phyloP scores from a whole-genome alignment of 352 stramenopile species.

The Globisporangium canariense region DNA sequence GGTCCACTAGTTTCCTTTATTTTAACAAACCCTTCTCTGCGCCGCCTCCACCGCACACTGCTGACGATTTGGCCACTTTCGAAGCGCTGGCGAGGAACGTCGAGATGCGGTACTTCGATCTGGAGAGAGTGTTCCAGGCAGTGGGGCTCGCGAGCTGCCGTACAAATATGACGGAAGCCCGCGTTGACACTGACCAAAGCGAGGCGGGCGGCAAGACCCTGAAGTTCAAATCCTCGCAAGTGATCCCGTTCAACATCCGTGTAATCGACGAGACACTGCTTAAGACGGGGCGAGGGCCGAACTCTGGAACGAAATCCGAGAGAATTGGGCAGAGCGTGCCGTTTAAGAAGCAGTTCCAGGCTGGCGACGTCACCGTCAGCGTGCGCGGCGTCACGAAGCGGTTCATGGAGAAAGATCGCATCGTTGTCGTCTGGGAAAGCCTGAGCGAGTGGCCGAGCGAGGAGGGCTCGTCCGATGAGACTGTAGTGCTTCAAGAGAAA shows the following conservation, averaged over 20 bases:
- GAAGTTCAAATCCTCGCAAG: conserved; percentile 9
- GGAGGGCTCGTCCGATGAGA: not conserved
- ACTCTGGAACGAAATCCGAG: not conserved
- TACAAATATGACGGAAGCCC: conserved; percentile 3
- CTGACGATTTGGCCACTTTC: not conserved
- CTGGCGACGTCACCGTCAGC: not conserved
- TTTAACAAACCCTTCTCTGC: not conserved
- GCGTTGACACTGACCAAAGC: not conserved
- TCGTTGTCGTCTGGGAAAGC: conserved; percentile 11
- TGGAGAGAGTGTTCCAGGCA: conserved; percentile 11
- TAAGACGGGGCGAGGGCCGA: not conserved
- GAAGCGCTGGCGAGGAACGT: conserved; percentile 2
- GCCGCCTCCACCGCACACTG: not conserved
- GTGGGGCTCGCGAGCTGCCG: not conserved
- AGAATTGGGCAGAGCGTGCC: not conserved
- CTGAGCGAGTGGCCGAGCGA: conserved; percentile 10
- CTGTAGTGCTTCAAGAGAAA: conserved; percentile 11
- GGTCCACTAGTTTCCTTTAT: too few relatives aligned
- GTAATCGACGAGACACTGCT: conserved; percentile 7
- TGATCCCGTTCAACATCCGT: conserved; percentile 11
- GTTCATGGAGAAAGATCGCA: conserved; percentile 8
- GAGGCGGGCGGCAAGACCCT: not conserved
- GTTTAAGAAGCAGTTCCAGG: conserved; percentile 13
- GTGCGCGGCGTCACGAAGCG: conserved; percentile 9
- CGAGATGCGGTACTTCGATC: conserved; percentile 8